Base-by-base conservation (phyloP, 2,329 filamentous ascomycete species). In the Pseudocercospora eumusae region DNA sequence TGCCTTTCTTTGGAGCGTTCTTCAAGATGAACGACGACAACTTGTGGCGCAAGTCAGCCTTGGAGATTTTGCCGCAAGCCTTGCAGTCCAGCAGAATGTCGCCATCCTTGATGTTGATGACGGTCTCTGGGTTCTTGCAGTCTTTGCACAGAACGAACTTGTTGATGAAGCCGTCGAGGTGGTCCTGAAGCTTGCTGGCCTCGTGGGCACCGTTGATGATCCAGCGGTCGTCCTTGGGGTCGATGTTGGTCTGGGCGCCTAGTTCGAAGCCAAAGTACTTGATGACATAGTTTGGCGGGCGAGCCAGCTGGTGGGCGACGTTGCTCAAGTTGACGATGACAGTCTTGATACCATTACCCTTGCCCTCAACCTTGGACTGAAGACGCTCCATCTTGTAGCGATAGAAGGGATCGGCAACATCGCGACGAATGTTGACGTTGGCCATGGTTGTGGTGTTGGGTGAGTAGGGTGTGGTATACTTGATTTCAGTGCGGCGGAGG, bases 351-450 rank as follows among this genome's bases (percentile, higher is more conserved):
- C 95, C 95, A 83, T 99, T 99, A 71, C 95, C 95, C 82, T 99
- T 99, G 81, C 95, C 95, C 83, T 99, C 95, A 74, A 99, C 96
- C 86, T 99, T 99, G 79, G 95, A 96, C 84, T 96, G 92, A 77
- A 99, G 84, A 73, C 88, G 89, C 83, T 98, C 95, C 95, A 99
- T 99, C 88, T 99, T 99, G 88, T 99, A 99, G 80, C 95, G 95
- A 84, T 99, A 99, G 88, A 97, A 99, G 82, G 90, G 90, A 83
- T 99, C 95, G 84, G 89, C 89, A 83, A 96, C 89, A 90, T 98
- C 93, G 81, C 91, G 92, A 81, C 93, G 93, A 81, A 98, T 93
- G 82, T 99, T 99, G 87, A 99, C 85, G 83, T 91, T 93, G 86
- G 91, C 89, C 95, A 98, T 98, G 81, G 74, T 92, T 86, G 82